Base-by-base conservation (phyloP, 805 yeast genomes). In the Ascoidea rubescens region DNA sequence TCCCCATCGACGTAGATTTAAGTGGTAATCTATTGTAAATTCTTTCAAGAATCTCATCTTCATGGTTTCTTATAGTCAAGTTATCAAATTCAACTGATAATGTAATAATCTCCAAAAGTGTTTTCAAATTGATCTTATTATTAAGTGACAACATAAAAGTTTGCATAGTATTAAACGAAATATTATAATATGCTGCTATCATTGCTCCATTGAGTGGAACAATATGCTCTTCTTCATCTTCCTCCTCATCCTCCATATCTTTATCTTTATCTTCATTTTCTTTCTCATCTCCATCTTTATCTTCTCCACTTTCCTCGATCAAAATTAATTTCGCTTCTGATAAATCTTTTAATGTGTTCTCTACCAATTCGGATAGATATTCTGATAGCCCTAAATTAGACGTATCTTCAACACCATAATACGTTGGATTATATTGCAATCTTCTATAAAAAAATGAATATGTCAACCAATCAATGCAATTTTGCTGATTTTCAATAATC, bases 391-490 rank as follows among this genome's bases (percentile, higher is more conserved):
- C 95, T 33, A 74, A 65, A 47, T 79, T 79, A 1, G 85, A 68
- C 2, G 74, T 70, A 55, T 82, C 86, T 46, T 70, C 71, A 5
- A 87, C 75, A n/a, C 89, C 96, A 62, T 93, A 93, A 62, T 77
- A 93, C 54, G 93, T 80, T 4, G 99, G 97, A 63, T 93, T 93
- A 43, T 77, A 73, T 52, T 80, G 84, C 21, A 93, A 63, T 50
- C 98, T 72, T 56, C 95, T 72, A 66, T 87, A 93, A 60, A 90
- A 85, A 58, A 81, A 85, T 0, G 96, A 76, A 62, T 77, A 87
- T 0, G 96, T 85, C 42, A 93, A 61, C 95, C 96, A 88, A 60
- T 91, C 96, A 54, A 93, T 78, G 59, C 95, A 87, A 58, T 85
- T 93, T 59, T 90, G 96, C 61, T 85, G 79, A 5, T 77, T 71